Conservation (phyloP, 164 flowering plant genomes). For the Pachysandra terminalis region DNA sequence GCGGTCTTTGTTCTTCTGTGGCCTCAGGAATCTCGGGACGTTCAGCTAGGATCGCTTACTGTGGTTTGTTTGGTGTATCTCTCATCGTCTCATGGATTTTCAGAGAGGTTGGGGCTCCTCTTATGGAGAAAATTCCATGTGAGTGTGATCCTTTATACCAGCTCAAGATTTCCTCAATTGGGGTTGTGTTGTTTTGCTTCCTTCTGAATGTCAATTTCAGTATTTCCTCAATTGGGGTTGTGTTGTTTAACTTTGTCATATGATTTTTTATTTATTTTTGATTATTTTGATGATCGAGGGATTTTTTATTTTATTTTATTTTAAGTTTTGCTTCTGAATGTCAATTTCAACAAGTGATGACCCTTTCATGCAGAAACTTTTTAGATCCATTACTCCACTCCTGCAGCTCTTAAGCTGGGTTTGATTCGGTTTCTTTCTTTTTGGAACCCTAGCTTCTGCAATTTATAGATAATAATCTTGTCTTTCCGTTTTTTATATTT, state of each 20-base stretch:
- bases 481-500: neutral
- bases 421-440: neutral
- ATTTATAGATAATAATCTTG: neutral
- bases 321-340: too few species aligned
- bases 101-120: constrained; percentile 56
- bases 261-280: too few species aligned
- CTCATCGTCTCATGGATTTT: constrained; percentile 62
- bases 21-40: constrained; percentile 58
- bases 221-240: neutral
- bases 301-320: too few species aligned
- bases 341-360: too few species aligned
- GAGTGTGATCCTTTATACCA: constrained; percentile 2
- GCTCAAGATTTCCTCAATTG: neutral
- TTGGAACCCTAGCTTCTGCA: neutral
- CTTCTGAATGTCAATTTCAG: too few species aligned
- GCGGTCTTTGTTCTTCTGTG: constrained; percentile 63
- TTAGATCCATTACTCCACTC: neutral
- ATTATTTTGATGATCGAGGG: too few species aligned
- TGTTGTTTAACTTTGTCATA: too few species aligned
- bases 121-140: constrained; percentile 62
- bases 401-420: neutral
- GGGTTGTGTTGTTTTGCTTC: too few species aligned
- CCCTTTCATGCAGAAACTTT: neutral
- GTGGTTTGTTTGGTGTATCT: constrained; percentile 67
- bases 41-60: constrained; percentile 64